Conservation (phyloP, 73 alveolate genomes). For the Symbiodinium pilosum region DNA sequence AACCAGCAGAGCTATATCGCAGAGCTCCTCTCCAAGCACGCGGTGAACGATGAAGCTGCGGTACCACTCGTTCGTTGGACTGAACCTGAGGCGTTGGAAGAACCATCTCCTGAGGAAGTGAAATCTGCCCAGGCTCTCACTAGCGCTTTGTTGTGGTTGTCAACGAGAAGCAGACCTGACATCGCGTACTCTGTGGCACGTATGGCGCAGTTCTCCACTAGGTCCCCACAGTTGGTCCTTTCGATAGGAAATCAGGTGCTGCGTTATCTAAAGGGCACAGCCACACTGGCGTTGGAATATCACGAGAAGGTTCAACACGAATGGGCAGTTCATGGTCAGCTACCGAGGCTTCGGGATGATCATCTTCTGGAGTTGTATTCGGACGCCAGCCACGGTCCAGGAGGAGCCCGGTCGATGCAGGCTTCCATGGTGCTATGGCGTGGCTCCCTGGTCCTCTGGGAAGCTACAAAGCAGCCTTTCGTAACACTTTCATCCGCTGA, state of each 20-base stretch:
- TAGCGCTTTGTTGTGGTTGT: neutral
- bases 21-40: neutral
- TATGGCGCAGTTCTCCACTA: neutral
- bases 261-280: neutral
- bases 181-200: neutral
- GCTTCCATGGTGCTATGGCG: neutral
- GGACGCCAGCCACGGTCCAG: neutral
- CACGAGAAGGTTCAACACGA: neutral
- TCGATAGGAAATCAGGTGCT: neutral
- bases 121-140: neutral
- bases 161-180: neutral
- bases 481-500: neutral
- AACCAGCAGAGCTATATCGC: neutral
- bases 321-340: neutral
- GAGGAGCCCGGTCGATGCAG: neutral
- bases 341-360: neutral
- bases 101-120: too few relatives aligned
- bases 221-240: neutral
- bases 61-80: neutral
- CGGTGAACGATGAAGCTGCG: neutral
- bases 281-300: neutral
- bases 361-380: neutral
- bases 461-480: neutral
- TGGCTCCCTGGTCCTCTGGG: neutral
- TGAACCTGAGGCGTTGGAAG: neutral